Percentiles rank a stretch among this genome's conserved stretches.
Evolutionary conservation across 371 early-diverging fungal genomes (phyloP).

Genomic region (Mucor mucedo): DNA sequence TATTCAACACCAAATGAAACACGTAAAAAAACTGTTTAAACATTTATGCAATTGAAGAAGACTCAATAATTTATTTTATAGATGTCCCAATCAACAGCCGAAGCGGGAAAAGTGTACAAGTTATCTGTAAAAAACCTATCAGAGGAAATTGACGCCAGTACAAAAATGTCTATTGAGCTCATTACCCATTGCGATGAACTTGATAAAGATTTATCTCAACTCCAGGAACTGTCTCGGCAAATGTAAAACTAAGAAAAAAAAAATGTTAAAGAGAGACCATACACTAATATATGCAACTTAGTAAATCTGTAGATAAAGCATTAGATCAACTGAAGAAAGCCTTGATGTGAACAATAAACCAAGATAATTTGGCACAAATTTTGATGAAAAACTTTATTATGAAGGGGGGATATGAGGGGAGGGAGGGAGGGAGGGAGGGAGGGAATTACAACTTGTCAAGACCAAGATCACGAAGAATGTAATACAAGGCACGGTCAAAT

Average conservation of each 20-base stretch:
- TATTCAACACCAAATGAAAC: constrained; percentile 25
- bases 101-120: constrained; percentile 19
- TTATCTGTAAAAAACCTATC: constrained; percentile 12
- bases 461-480: background rate
- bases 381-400: too few relatives aligned
- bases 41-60: too few relatives aligned
- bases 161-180: constrained; percentile 21
- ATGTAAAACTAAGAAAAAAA: constrained; percentile 15
- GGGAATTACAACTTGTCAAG: background rate
- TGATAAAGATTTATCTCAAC: constrained; percentile 33
- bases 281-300: background rate
- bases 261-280: background rate
- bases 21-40: constrained; percentile 4
- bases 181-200: constrained; percentile 39
- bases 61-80: background rate
- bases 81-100: constrained; percentile 32
- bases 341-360: background rate
- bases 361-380: too few relatives aligned
- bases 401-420: too few relatives aligned
- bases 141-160: constrained; percentile 25
- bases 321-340: constrained; percentile 23
- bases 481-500: background rate
- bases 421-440: too few relatives aligned
- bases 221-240: constrained; percentile 26
- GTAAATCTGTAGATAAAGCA: constrained; percentile 29